Evolutionary conservation across 805 yeast species (phyloP).

Genomic region (Metschnikowia amazonensis): DNA sequence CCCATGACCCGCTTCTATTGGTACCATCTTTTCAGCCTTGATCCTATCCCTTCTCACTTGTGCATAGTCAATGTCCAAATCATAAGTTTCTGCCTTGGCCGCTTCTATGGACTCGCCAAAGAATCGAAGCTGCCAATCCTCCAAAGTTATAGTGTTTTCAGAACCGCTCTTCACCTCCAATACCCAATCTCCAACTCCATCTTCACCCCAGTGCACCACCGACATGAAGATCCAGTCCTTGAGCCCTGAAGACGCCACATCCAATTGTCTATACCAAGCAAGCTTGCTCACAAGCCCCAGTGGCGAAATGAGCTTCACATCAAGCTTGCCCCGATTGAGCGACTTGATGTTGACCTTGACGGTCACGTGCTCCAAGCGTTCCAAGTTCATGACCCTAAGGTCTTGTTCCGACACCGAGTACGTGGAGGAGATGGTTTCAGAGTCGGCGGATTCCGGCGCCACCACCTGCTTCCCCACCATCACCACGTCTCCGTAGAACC

Average conservation of each 20-base stretch:
- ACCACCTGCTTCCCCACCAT: constrained; percentile 27
- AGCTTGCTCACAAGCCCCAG: constrained; percentile 67
- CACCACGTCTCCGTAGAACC: constrained; percentile 54
- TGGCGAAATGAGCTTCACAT: constrained; percentile 69
- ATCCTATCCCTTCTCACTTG: constrained; percentile 30
- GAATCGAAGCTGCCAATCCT: constrained; percentile 71
- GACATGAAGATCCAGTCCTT: constrained; percentile 88
- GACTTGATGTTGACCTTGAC: constrained; percentile 71
- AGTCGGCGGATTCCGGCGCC: constrained; percentile 11
- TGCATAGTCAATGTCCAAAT: constrained; percentile 47
- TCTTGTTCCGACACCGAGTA: constrained; percentile 45
- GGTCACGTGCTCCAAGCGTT: constrained; percentile 79
- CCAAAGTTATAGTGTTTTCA: constrained; percentile 37
- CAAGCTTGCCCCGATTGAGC: constrained; percentile 63
- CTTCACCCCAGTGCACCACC: constrained; percentile 97
- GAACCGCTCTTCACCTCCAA: constrained; percentile 52
- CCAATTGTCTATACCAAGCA: constrained; percentile 64
- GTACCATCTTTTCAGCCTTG: too few relatives aligned
- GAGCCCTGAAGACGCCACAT: constrained; percentile 57
- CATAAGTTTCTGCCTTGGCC: constrained; percentile 54
- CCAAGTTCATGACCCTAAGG: constrained; percentile 55
- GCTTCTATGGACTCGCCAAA: constrained; percentile 80
- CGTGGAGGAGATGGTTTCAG: constrained; percentile 25
- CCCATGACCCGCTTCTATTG: too few relatives aligned
- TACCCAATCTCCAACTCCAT: constrained; percentile 78